phyloP scores from a whole-genome alignment of 2,329 filamentous ascomycete genomes.

The Paracoccidioides lutzii region DNA sequence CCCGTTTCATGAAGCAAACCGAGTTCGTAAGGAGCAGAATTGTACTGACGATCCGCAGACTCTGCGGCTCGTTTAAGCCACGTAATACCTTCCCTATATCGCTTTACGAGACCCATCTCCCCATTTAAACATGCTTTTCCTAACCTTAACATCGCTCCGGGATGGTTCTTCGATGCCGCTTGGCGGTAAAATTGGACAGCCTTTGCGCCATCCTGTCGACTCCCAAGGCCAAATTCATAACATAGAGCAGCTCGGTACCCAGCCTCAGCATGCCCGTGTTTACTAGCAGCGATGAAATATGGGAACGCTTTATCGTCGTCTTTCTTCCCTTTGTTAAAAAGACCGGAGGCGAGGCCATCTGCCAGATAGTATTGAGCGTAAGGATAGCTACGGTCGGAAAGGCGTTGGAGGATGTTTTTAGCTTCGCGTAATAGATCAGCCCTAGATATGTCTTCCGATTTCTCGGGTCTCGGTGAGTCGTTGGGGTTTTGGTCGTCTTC shows the following conservation, averaged over 20 bases:
- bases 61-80: constrained; percentile 93
- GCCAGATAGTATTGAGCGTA: constrained; percentile 97
- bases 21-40: constrained; percentile 81
- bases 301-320: constrained; percentile 87
- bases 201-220: constrained; percentile 75
- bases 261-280: constrained; percentile 94
- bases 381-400: constrained; percentile 79
- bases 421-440: constrained; percentile 69
- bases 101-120: constrained; percentile 70
- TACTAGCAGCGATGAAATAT: constrained; percentile 83
- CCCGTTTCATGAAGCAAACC: constrained; percentile 79
- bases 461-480: constrained; percentile 13
- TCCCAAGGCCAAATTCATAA: constrained; percentile 98
- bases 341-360: constrained; percentile 83
- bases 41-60: constrained; percentile 81
- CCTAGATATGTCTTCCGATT: constrained; percentile 37
- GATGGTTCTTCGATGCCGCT: constrained; percentile 85
- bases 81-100: constrained; percentile 83
- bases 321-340: constrained; percentile 89
- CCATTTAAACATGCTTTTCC: constrained; percentile 81
- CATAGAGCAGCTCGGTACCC: constrained; percentile 86
- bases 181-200: constrained; percentile 87
- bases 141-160: constrained; percentile 84
- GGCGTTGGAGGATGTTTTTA: constrained; percentile 71
- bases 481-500: constrained; percentile 8